These are phyloP conservation scores for Boletus vinaceobasis DNA, from an alignment of 768 basidiomycete species.

Conservation along the genomic window DNA sequence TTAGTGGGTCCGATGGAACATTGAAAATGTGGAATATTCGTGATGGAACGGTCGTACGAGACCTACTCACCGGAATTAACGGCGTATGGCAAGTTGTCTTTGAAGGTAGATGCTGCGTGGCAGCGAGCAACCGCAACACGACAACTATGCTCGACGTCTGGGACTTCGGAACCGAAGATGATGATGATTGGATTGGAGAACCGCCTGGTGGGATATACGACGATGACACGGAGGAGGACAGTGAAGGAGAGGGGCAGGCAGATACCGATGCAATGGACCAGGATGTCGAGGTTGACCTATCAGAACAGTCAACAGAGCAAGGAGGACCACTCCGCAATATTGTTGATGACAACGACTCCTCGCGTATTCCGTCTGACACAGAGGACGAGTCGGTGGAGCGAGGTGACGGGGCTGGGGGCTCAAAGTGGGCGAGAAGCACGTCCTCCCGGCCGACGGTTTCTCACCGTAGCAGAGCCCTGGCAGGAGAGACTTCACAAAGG, in stretches of 20 bases:
- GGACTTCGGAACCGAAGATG: conserved; percentile 76
- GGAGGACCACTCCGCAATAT: conserved; percentile 26
- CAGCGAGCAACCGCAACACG: conserved; percentile 81
- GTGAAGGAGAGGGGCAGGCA: conserved; percentile 49
- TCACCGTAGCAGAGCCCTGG: conserved; percentile 15
- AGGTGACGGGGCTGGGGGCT: conserved; percentile 25
- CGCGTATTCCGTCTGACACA: conserved; percentile 24
- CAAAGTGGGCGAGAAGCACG: conserved; percentile 29
- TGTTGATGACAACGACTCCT: conserved; percentile 24
- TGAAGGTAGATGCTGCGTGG: conserved; percentile 91
- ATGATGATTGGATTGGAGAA: conserved; percentile 82
- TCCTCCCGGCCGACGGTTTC: conserved; percentile 16
- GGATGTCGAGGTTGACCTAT: conserved; percentile 40
- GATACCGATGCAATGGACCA: conserved; percentile 76
- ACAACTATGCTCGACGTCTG: conserved; percentile 82
- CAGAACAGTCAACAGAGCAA: conserved; percentile 30
- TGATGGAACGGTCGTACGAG: conserved; percentile 81
- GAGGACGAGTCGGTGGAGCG: conserved; percentile 35
- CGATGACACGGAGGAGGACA: conserved; percentile 49
- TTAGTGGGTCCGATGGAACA: conserved; percentile 93
- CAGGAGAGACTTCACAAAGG: conserved; percentile 25
- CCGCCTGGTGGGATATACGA: conserved; percentile 74
- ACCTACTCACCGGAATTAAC: conserved; percentile 85
- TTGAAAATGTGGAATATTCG: conserved; percentile 97
- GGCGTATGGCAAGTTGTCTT: conserved; percentile 99